These are phyloP conservation scores for Candida broadrunensis DNA, from an alignment of 805 yeast genomes.

Conservation along the genomic window DNA sequence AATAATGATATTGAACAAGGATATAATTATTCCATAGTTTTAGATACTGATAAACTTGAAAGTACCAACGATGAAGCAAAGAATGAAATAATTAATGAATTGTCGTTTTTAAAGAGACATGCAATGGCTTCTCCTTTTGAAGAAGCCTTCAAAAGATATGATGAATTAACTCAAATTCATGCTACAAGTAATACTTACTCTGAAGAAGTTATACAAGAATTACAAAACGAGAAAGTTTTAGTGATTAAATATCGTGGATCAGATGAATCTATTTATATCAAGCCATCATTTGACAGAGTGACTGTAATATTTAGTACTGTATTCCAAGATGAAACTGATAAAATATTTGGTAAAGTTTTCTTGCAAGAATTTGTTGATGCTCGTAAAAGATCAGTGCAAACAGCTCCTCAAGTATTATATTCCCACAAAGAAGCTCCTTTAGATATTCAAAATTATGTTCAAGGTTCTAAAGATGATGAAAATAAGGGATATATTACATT, in stretches of 20 bases:
- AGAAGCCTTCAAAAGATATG: conserved; percentile 77
- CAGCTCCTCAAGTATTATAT: conserved; percentile 96
- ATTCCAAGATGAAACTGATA: conserved; percentile 96
- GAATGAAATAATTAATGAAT: conserved; percentile 52
- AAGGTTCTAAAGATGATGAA: conserved; percentile 36
- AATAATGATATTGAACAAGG: conserved; percentile 61
- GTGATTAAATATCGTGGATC: conserved; percentile 79
- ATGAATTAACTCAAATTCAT: conserved; percentile 52
- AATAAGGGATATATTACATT: conserved; percentile 57
- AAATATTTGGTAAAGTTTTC: conserved; percentile 83
- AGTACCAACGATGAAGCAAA: conserved; percentile 45
- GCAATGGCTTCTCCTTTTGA: conserved; percentile 93
- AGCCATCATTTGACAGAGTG: conserved; percentile 92
- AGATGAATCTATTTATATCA: conserved; percentile 84
- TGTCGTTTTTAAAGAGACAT: conserved; percentile 78
- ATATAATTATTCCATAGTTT: conserved; percentile 72
- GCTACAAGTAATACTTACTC: conserved; percentile 42
- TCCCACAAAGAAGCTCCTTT: conserved; percentile 91
- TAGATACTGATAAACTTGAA: conserved; percentile 50
- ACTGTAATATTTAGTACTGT: conserved; percentile 94
- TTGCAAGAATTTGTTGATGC: conserved; percentile 95
- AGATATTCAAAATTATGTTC: conserved; percentile 48
- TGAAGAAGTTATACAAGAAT: conserved; percentile 42
- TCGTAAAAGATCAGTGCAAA: conserved; percentile 90
- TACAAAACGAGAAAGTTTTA: conserved; percentile 55